phyloP scores from a whole-genome alignment of 192 early-diverging fungal species.

The Backusella mclennaniae region DNA sequence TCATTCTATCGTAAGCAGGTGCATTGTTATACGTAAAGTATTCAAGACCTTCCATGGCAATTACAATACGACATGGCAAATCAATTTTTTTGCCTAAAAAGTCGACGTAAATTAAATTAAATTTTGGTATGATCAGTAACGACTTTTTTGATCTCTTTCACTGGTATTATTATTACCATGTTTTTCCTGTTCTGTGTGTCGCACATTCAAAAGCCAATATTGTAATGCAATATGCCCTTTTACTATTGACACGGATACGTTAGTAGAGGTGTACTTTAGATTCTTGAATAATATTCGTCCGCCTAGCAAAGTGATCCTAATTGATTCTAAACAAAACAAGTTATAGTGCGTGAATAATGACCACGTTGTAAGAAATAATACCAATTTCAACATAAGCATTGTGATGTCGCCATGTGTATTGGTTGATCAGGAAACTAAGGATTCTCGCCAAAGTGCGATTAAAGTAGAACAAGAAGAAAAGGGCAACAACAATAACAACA shows the following conservation, averaged over 20 bases:
- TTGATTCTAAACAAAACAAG: slow-evolving; percentile 50
- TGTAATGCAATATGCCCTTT: slow-evolving; percentile 72
- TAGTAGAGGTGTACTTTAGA: slow-evolving; percentile 67
- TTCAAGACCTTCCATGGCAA: slow-evolving; percentile 71
- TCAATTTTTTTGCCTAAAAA: slow-evolving; percentile 9
- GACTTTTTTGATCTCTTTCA: neutral
- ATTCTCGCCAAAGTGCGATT: slow-evolving; percentile 61
- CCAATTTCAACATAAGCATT: slow-evolving; percentile 71
- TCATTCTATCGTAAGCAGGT: slow-evolving; percentile 63
- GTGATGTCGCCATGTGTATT: slow-evolving; percentile 68
- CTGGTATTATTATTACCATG: slow-evolving; percentile 15
- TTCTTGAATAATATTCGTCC: slow-evolving; percentile 79
- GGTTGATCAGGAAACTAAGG: slow-evolving; percentile 56
- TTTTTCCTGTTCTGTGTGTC: slow-evolving; percentile 27
- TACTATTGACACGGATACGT: slow-evolving; percentile 65
- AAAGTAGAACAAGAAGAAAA: slow-evolving; percentile 77
- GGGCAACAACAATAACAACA: slow-evolving; percentile 61
- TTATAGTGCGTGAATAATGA: neutral
- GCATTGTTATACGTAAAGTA: slow-evolving; percentile 81
- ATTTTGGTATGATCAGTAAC: neutral
- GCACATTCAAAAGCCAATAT: slow-evolving; percentile 69
- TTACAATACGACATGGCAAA: slow-evolving; percentile 56
- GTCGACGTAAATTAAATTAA: neutral
- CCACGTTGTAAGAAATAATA: slow-evolving; percentile 24
- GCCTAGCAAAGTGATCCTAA: slow-evolving; percentile 66